Base-by-base conservation (phyloP, 2,329 filamentous ascomycete genomes). In the Aspergillus cejpii region DNA sequence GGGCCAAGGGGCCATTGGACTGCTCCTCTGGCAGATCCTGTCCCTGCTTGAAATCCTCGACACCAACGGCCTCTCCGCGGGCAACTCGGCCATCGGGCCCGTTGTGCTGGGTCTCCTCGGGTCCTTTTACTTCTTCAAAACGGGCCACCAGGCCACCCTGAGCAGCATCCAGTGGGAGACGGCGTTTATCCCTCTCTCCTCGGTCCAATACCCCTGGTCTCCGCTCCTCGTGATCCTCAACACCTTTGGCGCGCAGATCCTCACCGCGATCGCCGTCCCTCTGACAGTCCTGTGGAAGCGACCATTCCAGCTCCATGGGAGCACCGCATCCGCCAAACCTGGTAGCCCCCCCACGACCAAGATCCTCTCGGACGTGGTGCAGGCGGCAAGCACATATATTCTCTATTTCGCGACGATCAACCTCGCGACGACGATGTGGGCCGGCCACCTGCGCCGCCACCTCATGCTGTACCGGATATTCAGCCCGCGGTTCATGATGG, bases 381-480 rank as follows among this genome's bases (percentile, higher is more conserved):
- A 83, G 45, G 81, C 83, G 0, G 73, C 89, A 42, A 84, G 79
- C 12, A 84, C 83, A 20, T 89, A 95, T 60, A 69, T 91, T 5
- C 73, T 85, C 1, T 94, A 91, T 62, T 92, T 89, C 61, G 87
- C 87, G 4, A 84, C 86, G 6, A 79, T 96, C 61, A 84, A 84
- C 21, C 69, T 95, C 17, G 87, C 88, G 0, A 95, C 90, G 3
- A 94, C 92, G 57, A 81, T 85, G 65, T 96, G 91, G 84, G 87
- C 91, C 0, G 90, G 87, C 1, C 83, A 88, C 70, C 70, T 98
- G 59, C 77, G 92, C 43, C 77, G 92, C 41, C 92, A 98, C 72
- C 75, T 98, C 51, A 98, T 98, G 92, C 77, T 98, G 23, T 98
- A 92, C 69, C 79, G 92, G 33, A 88, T 98, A 34, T 98, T 98